These are phyloP conservation scores for Gilbertella persicaria DNA, from an alignment of 371 early-diverging fungal genomes.

Conservation along the genomic window DNA sequence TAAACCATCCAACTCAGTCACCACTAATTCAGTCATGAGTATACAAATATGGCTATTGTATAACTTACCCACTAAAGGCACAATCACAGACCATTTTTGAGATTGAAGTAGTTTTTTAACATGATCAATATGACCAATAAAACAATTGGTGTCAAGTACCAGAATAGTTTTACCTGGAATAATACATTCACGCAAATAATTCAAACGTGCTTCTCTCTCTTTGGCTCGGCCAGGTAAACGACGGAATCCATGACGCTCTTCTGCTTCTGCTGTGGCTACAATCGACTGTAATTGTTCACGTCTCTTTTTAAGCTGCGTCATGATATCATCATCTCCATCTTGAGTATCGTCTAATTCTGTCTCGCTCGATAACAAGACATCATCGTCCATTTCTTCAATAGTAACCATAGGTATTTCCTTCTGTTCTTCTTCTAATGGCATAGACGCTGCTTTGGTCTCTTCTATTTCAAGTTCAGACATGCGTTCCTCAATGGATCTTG, in stretches of 20 bases:
- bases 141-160: slow-evolving; percentile 70
- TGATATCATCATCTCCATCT: slow-evolving; percentile 41
- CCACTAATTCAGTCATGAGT: slow-evolving; percentile 26
- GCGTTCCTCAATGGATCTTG: slow-evolving; percentile 8
- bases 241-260: slow-evolving; percentile 21
- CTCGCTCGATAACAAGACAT: slow-evolving; percentile 36
- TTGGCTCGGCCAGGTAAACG: slow-evolving; percentile 31
- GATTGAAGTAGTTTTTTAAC: slow-evolving; percentile 54
- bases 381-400: slow-evolving; percentile 45
- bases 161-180: slow-evolving; percentile 56
- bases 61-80: slow-evolving; percentile 60
- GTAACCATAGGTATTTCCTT: slow-evolving; percentile 5
- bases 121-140: slow-evolving; percentile 60
- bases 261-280: slow-evolving; percentile 24
- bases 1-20: slow-evolving; percentile 70
- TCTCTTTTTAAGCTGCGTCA: slow-evolving; percentile 47
- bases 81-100: slow-evolving; percentile 59
- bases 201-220: slow-evolving; percentile 36
- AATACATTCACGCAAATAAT: slow-evolving; percentile 32
- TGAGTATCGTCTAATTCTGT: slow-evolving; percentile 32
- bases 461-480: not conserved
- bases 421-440: not conserved
- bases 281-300: slow-evolving; percentile 39
- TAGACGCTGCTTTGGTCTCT: not conserved
- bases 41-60: not conserved